Evolutionary conservation across 148 eudicot genomes (phyloP), one percentile per base, ranked within the genome.

Genomic region (Oxyria digyna): DNA sequence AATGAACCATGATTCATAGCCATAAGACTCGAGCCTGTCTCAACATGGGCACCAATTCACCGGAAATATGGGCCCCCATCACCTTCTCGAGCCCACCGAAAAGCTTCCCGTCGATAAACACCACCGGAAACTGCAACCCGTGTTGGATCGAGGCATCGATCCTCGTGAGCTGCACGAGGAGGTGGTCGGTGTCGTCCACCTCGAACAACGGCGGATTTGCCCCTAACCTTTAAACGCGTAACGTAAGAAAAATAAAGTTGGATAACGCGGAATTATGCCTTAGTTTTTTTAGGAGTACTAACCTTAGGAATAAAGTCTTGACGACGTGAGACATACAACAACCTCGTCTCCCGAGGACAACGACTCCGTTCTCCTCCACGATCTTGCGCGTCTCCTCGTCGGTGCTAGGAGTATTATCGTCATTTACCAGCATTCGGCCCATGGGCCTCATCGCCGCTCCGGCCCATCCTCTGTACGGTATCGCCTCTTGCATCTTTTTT

Each of bases 271-370:
- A n/a, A n/a, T n/a, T n/a, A n/a, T n/a, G n/a, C n/a, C n/a, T n/a
- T n/a, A n/a, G n/a, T n/a, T n/a, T n/a, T n/a, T n/a, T n/a, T n/a
- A n/a, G n/a, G n/a, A n/a, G n/a, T n/a, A n/a, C n/a, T n/a, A n/a
- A n/a, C 3, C 87, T 88, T 5, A 87, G 68, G 6, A 91, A 73
- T 67, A 91, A 57, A 12, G 72, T 82, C 76, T 87, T 81, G 38
- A 83, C 85, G 18, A 89, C 96, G 62, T 89, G 90, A 79, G 87
- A 80, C 97, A 91, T 85, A 74, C 96, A 91, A 65, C 97, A 91
- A 40, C 97, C 96, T 1, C 71, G 74, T 24, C 73, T 70, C 11
- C 85, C 96, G 1, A 91, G 75, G 27, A 91, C 87, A 7, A 91
- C 78, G 52, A 89, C 78, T 17, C 90, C 81, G 31, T 91, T 91